These are phyloP conservation scores for Coemansia sp. DNA, from an alignment of 192 early-diverging fungal genomes.

Conservation along the genomic window DNA sequence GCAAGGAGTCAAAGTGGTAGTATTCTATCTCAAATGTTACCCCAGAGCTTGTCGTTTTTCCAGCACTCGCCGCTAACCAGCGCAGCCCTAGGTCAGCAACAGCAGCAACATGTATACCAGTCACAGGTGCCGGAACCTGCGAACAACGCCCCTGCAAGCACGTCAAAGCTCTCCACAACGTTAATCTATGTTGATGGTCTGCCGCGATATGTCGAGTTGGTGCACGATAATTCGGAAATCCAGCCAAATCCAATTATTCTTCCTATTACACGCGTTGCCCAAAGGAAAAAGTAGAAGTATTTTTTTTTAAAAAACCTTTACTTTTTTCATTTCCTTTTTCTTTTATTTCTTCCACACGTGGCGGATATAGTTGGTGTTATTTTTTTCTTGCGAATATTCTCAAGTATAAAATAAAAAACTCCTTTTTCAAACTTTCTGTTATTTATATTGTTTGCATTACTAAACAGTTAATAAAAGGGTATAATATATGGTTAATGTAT, in stretches of 20 bases:
- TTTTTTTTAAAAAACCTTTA: not conserved
- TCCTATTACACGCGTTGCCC: constrained; percentile 29
- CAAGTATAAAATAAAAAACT: not conserved
- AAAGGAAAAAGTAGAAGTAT: constrained; percentile 11
- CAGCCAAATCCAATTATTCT: constrained; percentile 43
- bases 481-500: too few species aligned
- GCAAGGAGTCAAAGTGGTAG: too few species aligned
- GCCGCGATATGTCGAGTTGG: constrained; percentile 37
- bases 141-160: not conserved
- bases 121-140: not conserved
- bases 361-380: not conserved
- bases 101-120: constrained; percentile 1
- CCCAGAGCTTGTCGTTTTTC: constrained; percentile 9
- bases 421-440: not conserved
- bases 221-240: constrained; percentile 23
- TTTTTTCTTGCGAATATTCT: not conserved
- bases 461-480: too few species aligned
- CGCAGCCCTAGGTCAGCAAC: not conserved
- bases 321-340: not conserved
- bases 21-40: not conserved
- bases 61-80: not conserved
- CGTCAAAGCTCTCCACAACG: constrained; percentile 30
- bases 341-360: not conserved
- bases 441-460: not conserved
- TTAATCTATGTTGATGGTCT: constrained; percentile 35